These are phyloP conservation scores for Zoysia pacifica DNA, from an alignment of 176 grass and related monocot genomes.

Conservation along the genomic window DNA sequence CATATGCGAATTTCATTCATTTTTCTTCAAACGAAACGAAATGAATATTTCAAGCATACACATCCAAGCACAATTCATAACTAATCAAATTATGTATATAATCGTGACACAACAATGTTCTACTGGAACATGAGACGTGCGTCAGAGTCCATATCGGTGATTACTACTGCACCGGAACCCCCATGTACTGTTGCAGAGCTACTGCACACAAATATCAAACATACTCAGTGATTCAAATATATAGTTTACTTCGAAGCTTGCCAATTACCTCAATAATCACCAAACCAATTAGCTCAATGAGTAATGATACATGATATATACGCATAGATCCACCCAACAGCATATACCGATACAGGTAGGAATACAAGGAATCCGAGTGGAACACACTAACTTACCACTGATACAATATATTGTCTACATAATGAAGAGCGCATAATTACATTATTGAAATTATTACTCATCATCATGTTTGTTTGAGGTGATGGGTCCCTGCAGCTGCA, in stretches of 20 bases:
- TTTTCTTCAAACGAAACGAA: too few species aligned
- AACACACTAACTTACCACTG: neutral
- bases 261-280: neutral
- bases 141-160: too few species aligned
- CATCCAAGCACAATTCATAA: too few species aligned
- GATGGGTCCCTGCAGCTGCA: conserved; percentile 24
- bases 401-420: neutral
- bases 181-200: too few species aligned
- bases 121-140: too few species aligned
- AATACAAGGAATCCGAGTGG: neutral
- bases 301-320: neutral
- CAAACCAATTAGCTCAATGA: neutral
- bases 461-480: conserved; percentile 4
- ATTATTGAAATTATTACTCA: neutral
- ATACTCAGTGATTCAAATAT: neutral
- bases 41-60: too few species aligned
- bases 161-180: too few species aligned
- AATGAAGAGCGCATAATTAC: neutral
- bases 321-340: neutral
- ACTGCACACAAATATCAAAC: too few species aligned
- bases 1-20: neutral
- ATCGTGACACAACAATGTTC: too few species aligned
- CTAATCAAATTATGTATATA: too few species aligned
- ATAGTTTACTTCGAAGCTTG: neutral
- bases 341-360: neutral